phyloP scores from a whole-genome alignment of 2,329 filamentous ascomycete genomes.

The Xylaria sp. region DNA sequence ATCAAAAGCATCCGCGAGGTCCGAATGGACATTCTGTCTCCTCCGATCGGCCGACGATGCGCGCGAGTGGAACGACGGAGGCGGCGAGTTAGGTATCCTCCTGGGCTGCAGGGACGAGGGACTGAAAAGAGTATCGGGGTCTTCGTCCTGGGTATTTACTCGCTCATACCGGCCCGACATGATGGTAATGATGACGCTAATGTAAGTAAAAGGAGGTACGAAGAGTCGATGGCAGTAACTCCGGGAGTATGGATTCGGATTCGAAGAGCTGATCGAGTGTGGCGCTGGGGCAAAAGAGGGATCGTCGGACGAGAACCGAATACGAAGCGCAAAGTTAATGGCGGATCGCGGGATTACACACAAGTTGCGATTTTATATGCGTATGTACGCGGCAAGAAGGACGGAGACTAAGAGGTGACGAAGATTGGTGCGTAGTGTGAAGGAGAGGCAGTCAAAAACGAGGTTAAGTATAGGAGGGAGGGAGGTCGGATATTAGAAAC shows the following conservation, averaged over 20 bases:
- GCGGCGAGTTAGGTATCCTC: constrained; percentile 68
- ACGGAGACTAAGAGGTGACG: constrained; percentile 16
- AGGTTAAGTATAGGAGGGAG: constrained; percentile 20
- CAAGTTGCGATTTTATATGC: neutral
- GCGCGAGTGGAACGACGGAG: constrained; percentile 90
- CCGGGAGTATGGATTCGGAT: neutral
- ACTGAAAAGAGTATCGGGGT: constrained; percentile 53
- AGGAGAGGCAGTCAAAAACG: constrained; percentile 20
- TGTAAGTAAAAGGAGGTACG: neutral
- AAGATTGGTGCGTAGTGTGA: constrained; percentile 14
- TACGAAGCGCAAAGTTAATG: neutral
- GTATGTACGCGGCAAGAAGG: too few relatives aligned
- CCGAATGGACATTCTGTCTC: constrained; percentile 70
- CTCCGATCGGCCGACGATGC: constrained; percentile 72
- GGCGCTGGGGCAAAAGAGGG: neutral
- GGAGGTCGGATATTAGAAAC: neutral
- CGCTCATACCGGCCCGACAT: constrained; percentile 70
- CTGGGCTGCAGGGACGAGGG: constrained; percentile 50
- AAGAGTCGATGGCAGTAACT: neutral
- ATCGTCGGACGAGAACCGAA: neutral
- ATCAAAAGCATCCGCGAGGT: constrained; percentile 94
- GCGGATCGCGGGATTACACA: neutral
- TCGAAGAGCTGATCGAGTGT: neutral
- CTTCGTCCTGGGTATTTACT: constrained; percentile 69
- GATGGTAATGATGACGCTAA: constrained; percentile 40